Conservation (phyloP, 306 rosid genomes). For the Prunus dulcis region DNA sequence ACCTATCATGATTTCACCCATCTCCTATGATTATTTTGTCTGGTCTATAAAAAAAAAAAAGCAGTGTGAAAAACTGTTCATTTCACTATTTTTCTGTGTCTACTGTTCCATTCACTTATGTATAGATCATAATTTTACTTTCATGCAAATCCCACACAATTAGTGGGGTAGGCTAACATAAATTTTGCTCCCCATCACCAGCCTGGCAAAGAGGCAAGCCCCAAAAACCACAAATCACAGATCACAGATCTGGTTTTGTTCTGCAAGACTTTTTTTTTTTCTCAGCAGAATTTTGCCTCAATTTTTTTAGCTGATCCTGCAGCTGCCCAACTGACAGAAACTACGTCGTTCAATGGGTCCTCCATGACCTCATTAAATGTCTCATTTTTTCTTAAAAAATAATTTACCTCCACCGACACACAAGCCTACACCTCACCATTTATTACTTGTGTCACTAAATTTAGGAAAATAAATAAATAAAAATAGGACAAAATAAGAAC, state of each 20-base stretch:
- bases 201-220: constrained; percentile 52
- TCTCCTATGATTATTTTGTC: constrained; percentile 20
- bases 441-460: not conserved
- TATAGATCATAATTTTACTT: not conserved
- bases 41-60: not conserved
- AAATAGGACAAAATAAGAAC: not conserved
- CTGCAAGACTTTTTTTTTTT: constrained; percentile 6
- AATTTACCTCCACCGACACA: constrained; percentile 63
- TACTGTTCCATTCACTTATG: not conserved
- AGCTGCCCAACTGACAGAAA: constrained; percentile 33
- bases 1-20: not conserved
- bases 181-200: constrained; percentile 40
- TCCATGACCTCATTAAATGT: constrained; percentile 46
- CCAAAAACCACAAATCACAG: constrained; percentile 26
- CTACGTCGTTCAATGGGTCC: constrained; percentile 29
- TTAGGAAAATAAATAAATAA: not conserved
- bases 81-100: not conserved
- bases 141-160: constrained; percentile 19
- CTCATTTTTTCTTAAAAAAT: constrained; percentile 8
- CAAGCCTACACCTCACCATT: constrained; percentile 8
- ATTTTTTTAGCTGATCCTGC: constrained; percentile 31
- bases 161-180: constrained; percentile 50
- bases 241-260: constrained; percentile 30
- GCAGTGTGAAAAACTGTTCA: not conserved
- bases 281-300: constrained; percentile 2